phyloP scores from a whole-genome alignment of 495 filamentous ascomycete species.

The Penicillium daleae region DNA sequence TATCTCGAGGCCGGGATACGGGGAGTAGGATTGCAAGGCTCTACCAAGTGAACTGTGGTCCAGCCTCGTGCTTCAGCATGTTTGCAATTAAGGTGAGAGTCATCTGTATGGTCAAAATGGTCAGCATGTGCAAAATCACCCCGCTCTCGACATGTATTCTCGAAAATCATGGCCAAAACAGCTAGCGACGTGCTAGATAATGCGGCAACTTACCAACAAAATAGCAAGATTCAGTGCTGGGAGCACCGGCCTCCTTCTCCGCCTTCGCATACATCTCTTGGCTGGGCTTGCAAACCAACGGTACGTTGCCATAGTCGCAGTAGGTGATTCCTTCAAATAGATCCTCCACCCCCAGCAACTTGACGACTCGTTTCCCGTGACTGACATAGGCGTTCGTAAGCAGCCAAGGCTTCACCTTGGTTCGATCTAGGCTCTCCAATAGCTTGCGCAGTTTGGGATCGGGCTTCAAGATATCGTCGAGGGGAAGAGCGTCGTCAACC shows the following conservation, averaged over 20 bases:
- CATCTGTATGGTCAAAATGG: slow-evolving; percentile 57
- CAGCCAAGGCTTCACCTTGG: slow-evolving; percentile 86
- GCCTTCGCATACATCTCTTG: slow-evolving; percentile 83
- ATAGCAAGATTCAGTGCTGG: slow-evolving; percentile 65
- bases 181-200: not conserved
- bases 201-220: slow-evolving; percentile 74
- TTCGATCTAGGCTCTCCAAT: slow-evolving; percentile 75
- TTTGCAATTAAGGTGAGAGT: slow-evolving; percentile 75
- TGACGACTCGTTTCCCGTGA: slow-evolving; percentile 82
- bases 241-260: slow-evolving; percentile 63
- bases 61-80: slow-evolving; percentile 76
- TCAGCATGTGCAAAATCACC: slow-evolving; percentile 9
- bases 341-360: slow-evolving; percentile 79
- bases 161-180: not conserved
- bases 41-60: slow-evolving; percentile 80
- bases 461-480: slow-evolving; percentile 79
- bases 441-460: slow-evolving; percentile 74
- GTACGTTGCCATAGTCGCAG: slow-evolving; percentile 76
- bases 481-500: slow-evolving; percentile 93
- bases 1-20: slow-evolving; percentile 63
- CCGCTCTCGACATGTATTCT: not conserved
- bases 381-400: slow-evolving; percentile 95
- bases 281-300: slow-evolving; percentile 83
- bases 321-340: slow-evolving; percentile 91
- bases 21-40: slow-evolving; percentile 65